phyloP scores from a whole-genome alignment of 257 asterid genomes.

The Nyctanthes arbortristis region DNA sequence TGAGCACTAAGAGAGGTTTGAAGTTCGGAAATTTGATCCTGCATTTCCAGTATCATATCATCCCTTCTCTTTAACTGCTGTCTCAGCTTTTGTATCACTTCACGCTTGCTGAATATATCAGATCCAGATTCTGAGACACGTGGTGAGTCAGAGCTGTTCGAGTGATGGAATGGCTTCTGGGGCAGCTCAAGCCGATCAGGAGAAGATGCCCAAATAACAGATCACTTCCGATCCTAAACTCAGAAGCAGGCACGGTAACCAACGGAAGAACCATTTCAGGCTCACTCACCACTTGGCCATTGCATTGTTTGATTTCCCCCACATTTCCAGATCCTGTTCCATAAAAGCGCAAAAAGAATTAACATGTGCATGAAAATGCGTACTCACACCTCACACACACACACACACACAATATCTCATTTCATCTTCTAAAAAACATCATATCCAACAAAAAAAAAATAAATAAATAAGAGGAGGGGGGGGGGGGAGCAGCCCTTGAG shows the following conservation, averaged over 20 bases:
- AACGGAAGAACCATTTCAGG: conserved; percentile 74
- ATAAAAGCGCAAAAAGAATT: background rate
- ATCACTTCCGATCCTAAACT: conserved; percentile 67
- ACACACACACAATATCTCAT: too few species aligned
- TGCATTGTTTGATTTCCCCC: conserved; percentile 57
- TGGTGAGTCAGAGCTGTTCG: conserved; percentile 93
- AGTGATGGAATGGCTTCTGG: conserved; percentile 76
- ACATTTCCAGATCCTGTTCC: conserved; percentile 54
- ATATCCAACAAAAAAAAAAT: too few species aligned
- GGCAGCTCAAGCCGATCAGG: conserved; percentile 83
- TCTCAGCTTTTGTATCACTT: conserved; percentile 87
- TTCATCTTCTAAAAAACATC: too few species aligned
- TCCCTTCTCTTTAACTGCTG: conserved; percentile 92
- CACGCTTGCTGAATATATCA: conserved; percentile 79
- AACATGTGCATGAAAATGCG: too few species aligned
- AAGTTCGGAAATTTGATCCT: conserved; percentile 89
- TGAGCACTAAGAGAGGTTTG: conserved; percentile 54
- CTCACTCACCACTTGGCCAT: conserved; percentile 51
- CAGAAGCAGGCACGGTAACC: conserved; percentile 62
- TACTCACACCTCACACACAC: too few species aligned
- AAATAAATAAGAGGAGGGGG: too few species aligned
- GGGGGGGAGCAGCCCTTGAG: too few species aligned
- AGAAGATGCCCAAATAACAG: conserved; percentile 76
- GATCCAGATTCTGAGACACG: conserved; percentile 93
- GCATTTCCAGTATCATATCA: conserved; percentile 92